phyloP scores from a whole-genome alignment of 208 protist genomes.

The Blastocrithidia nonstop region DNA sequence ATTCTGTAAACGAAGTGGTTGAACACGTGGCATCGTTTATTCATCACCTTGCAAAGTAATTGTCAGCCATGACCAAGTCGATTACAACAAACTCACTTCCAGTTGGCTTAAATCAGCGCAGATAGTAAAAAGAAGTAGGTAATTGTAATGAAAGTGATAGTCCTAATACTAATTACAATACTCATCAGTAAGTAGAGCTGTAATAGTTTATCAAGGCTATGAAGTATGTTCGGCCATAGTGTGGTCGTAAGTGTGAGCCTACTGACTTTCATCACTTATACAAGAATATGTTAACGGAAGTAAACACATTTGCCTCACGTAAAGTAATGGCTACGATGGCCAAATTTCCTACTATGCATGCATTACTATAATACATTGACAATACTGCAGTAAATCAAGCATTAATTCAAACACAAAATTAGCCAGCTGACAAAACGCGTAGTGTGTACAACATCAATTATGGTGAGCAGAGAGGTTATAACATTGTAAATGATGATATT shows the following conservation, averaged over 20 bases:
- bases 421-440: background rate
- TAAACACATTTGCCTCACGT: constrained; percentile 35
- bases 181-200: too few species aligned
- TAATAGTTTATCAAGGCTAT: too few species aligned
- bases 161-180: too few species aligned
- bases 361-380: constrained; percentile 35
- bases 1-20: too few species aligned
- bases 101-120: too few species aligned
- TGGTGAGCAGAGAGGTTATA: constrained; percentile 17
- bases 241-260: constrained; percentile 37
- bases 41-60: too few species aligned
- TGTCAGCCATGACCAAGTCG: too few species aligned
- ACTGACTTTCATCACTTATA: constrained; percentile 58
- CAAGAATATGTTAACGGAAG: constrained; percentile 45
- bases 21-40: too few species aligned
- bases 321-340: constrained; percentile 29
- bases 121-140: too few species aligned
- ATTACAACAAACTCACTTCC: too few species aligned
- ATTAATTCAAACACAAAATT: background rate
- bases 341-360: constrained; percentile 43
- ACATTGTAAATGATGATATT: constrained; percentile 19
- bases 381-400: background rate
- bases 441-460: constrained; percentile 18
- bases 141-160: too few species aligned
- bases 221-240: constrained; percentile 27